phyloP scores from a whole-genome alignment of 495 filamentous ascomycete species.

The Penicillium waksmanii region DNA sequence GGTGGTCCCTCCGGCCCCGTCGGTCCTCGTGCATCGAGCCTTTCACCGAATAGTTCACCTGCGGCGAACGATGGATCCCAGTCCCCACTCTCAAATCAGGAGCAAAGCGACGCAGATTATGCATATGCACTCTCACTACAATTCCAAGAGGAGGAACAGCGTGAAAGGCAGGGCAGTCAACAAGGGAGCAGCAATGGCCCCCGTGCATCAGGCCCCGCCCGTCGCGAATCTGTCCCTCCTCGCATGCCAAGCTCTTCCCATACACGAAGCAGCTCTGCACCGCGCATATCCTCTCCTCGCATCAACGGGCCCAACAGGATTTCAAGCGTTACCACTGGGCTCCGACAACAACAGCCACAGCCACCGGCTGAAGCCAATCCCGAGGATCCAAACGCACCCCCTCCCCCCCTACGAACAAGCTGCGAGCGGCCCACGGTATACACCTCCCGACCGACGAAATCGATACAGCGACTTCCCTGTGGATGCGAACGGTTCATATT shows the following conservation, averaged over 20 bases:
- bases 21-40: conserved; percentile 37
- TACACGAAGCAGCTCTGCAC: background rate
- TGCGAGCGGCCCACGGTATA: conserved; percentile 63
- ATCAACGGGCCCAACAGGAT: conserved; percentile 26
- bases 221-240: conserved; percentile 13
- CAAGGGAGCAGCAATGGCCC: conserved; percentile 5
- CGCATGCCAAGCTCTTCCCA: conserved; percentile 13
- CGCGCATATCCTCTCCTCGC: conserved; percentile 12
- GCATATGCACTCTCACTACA: conserved; percentile 52
- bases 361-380: conserved; percentile 24
- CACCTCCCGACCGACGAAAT: conserved; percentile 63
- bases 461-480: conserved; percentile 13
- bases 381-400: conserved; percentile 61
- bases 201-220: conserved; percentile 15
- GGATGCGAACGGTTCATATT: conserved; percentile 32
- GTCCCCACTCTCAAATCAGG: conserved; percentile 34
- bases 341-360: conserved; percentile 22
- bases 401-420: conserved; percentile 83
- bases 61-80: conserved; percentile 12
- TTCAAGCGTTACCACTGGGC: conserved; percentile 29
- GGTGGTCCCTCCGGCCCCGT: conserved; percentile 30
- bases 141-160: conserved; percentile 48
- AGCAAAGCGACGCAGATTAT: conserved; percentile 56
- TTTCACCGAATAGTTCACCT: conserved; percentile 8
- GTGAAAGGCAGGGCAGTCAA: conserved; percentile 21